Evolutionary conservation across 2,329 filamentous ascomycete genomes (phyloP), one percentile per base, ranked within the genome.

Genomic region (Xylariaceae sp.): DNA sequence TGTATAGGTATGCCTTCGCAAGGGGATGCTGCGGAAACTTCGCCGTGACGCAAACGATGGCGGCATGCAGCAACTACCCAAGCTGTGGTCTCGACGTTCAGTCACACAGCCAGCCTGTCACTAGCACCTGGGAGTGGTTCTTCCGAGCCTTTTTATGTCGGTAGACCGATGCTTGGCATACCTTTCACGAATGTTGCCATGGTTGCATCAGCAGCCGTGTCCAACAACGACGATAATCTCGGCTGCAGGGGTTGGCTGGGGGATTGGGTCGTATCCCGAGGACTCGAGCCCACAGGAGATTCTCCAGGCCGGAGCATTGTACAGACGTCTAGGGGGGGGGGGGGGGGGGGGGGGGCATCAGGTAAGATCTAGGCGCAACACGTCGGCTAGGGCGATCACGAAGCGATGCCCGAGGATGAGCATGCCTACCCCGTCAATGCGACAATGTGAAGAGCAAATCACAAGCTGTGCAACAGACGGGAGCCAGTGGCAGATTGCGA

Each of bases 121-220:
- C 49, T 62, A 7, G 21, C n/a, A 2, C 43, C 49, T 1, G 62
- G 59, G 1, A 32, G 6, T 0, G 51, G 45, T 1, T 37, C 40
- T 0, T 51, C 53, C 4, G 63, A 62, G 16, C 50, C 54, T 3
- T 44, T 2, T n/a, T 20, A 16, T 3, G 61, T 67, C 0, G 65
- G 65, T 3, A 68, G 45, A 1, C 54, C 65, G 19, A 68, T 68
- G 42, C 64, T 65, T 7, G 60, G 60, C 5, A 62, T 32, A 4
- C 64, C 62, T 2, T 54, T 40, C 1, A 61, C n/a, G 29, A 60
- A 60, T 1, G 54, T 46, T 19, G 26, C 50, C 5, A 64, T 47
- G 29, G 65, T 50, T 1, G 41, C 60, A 40, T 65, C 61, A 10
- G 63, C 64, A 12, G n/a, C n/a, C n/a, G n/a, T n/a, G n/a, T n/a